These are phyloP conservation scores for Sporormia fimetaria DNA, from an alignment of 495 filamentous ascomycete species.

Conservation along the genomic window DNA sequence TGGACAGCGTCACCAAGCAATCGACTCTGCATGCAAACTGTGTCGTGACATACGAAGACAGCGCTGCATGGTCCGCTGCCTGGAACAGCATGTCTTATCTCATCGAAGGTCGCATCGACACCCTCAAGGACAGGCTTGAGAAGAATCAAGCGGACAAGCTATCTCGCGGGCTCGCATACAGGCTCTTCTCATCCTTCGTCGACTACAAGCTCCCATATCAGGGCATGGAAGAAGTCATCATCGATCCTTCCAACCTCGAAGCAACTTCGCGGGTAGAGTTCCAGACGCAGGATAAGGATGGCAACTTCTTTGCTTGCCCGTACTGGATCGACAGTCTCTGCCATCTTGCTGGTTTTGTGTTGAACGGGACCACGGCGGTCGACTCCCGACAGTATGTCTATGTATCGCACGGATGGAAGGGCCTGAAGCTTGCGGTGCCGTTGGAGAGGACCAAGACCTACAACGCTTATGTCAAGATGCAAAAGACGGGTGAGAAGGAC, in stretches of 20 bases:
- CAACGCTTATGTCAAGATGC: conserved; percentile 59
- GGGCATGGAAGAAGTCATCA: conserved; percentile 65
- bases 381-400: conserved; percentile 61
- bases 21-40: conserved; percentile 42
- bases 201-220: conserved; percentile 57
- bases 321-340: conserved; percentile 23
- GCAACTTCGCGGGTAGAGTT: conserved; percentile 53
- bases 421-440: conserved; percentile 55
- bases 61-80: conserved; percentile 30
- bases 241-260: conserved; percentile 60
- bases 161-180: conserved; percentile 63
- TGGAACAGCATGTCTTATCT: conserved; percentile 40
- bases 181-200: conserved; percentile 59
- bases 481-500: conserved; percentile 33
- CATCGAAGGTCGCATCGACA: conserved; percentile 39
- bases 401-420: conserved; percentile 73
- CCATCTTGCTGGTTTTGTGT: conserved; percentile 54
- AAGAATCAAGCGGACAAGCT: conserved; percentile 18
- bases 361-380: conserved; percentile 64
- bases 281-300: conserved; percentile 4
- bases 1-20: conserved; percentile 25
- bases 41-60: conserved; percentile 33
- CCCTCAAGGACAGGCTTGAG: conserved; percentile 32
- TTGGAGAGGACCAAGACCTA: conserved; percentile 55
- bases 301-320: conserved; percentile 12